Percentiles rank a stretch among this genome's conserved stretches.
phyloP scores from a whole-genome alignment of 768 basidiomycete genomes.

The Naganishia vaughanmartiniae region DNA sequence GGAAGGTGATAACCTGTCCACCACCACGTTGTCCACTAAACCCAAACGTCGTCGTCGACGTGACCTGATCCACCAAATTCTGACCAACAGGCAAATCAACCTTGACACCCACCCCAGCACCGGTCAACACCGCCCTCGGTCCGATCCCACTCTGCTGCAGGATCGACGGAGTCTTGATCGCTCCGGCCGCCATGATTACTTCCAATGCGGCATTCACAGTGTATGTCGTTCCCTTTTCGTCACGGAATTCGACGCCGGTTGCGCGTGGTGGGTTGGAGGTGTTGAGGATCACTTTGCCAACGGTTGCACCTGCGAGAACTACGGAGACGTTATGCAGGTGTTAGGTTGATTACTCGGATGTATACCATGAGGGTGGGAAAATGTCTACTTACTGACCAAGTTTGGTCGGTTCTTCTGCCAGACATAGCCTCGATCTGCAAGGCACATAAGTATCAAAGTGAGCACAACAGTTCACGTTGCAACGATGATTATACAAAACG shows the following conservation, averaged over 20 bases:
- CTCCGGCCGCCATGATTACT: constrained; percentile 46
- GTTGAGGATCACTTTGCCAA: constrained; percentile 39
- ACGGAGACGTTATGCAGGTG: too few species aligned
- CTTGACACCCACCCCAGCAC: constrained; percentile 37
- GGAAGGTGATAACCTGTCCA: constrained; percentile 37
- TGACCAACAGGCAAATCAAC: constrained; percentile 44
- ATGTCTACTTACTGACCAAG: constrained; percentile 35
- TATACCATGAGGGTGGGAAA: background rate
- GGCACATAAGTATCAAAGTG: background rate
- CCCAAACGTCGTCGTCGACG: constrained; percentile 38
- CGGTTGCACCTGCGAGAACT: constrained; percentile 41
- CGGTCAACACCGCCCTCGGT: constrained; percentile 33
- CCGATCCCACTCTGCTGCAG: constrained; percentile 48
- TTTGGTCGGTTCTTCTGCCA: constrained; percentile 38
- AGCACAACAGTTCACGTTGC: background rate
- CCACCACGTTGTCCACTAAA: constrained; percentile 33
- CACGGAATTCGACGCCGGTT: constrained; percentile 42
- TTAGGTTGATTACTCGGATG: too few species aligned
- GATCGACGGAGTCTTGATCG: constrained; percentile 43
- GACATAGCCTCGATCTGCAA: constrained; percentile 42
- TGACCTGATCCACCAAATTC: constrained; percentile 47
- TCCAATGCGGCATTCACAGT: constrained; percentile 42
- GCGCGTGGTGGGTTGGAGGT: constrained; percentile 35
- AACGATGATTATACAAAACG: background rate
- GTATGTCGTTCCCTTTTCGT: constrained; percentile 35